phyloP scores from a whole-genome alignment of 176 grass and related monocot genomes.

The Ensete ventricosum region DNA sequence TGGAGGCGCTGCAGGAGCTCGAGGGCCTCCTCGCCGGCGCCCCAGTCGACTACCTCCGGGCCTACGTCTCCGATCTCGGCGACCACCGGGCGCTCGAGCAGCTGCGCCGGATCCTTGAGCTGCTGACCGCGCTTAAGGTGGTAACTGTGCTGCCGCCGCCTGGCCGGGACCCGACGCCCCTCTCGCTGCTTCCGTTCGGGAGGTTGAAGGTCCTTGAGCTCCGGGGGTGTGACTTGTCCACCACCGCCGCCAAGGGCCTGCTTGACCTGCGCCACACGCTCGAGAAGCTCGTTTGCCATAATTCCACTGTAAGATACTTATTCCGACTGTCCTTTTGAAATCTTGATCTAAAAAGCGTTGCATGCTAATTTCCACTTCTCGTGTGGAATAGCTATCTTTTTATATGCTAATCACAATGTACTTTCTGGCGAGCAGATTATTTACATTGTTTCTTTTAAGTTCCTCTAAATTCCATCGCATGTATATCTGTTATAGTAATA shows the following conservation, averaged over 20 bases:
- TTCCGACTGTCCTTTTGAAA: neutral
- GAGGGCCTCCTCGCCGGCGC: conserved; percentile 82
- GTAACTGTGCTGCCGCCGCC: conserved; percentile 34
- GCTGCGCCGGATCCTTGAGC: conserved; percentile 70
- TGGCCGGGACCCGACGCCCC: conserved; percentile 52
- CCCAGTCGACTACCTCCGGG: conserved; percentile 92
- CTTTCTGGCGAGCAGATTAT: neutral
- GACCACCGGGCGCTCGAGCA: conserved; percentile 94
- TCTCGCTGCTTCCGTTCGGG: conserved; percentile 70
- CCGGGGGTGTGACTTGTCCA: conserved; percentile 69
- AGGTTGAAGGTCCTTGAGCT: conserved; percentile 66
- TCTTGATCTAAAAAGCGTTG: neutral
- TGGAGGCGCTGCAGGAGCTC: conserved; percentile 79
- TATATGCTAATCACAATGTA: too few relatives aligned
- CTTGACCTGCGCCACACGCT: conserved; percentile 81
- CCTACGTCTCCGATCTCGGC: conserved; percentile 85
- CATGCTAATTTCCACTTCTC: neutral
- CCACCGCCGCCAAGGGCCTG: conserved; percentile 54
- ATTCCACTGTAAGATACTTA: conserved; percentile 59
- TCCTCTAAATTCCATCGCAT: neutral
- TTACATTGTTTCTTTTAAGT: neutral
- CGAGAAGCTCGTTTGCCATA: conserved; percentile 66
- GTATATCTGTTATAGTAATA: neutral
- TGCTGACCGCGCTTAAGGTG: conserved; percentile 82
- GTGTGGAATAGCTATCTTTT: neutral